Base-by-base conservation (phyloP, 305 asterid genomes). In the Euphrasia arctica region DNA sequence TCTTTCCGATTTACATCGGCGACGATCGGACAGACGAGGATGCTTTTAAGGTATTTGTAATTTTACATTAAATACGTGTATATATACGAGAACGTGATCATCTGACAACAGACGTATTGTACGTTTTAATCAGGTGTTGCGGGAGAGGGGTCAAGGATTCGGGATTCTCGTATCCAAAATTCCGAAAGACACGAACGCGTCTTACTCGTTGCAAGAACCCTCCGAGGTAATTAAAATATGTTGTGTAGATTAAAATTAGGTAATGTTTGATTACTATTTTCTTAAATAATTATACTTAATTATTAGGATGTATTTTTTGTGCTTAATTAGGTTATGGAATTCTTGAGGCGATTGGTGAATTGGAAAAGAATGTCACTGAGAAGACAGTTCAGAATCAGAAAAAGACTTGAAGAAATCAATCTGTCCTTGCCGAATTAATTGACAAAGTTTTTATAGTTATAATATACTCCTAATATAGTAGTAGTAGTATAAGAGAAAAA, bases 11-110 rank as follows among this genome's bases (percentile, higher is more conserved):
- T 63, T 91, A 91, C 74, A 87, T 91, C 27, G 97, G 97, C 2
- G 97, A 90, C 61, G 97, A 90, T 72, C 85, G 85, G 54, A 87
- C 95, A 1, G 98, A 91, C 62, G 96, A 91, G 74, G 98, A 91
- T 76, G 98, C 96, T 61, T 91, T 91, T 49, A 89, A 89, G 95
- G 98, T 91, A 83, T 77, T 54, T 43, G 12, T 76, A 61, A 52
- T 18, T 18, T 18, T 18, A 18, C 22, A 18, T 18, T 18, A 18
- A 18, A 18, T 18, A 18, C 22, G 22, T 18, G 22, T 18, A 18
- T 18, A 18, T 18, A 18, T 18, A 18, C 22, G 22, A 18, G 22
- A 18, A 18, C 22, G 22, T 18, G 22, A 18, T 18, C 22, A 18
- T 18, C 22, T 18, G 47, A 10, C 34, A 31, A 31, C 5, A 2